Conservation (phyloP, 169 alveolate genomes). For the Toxoplasma gondii region DNA sequence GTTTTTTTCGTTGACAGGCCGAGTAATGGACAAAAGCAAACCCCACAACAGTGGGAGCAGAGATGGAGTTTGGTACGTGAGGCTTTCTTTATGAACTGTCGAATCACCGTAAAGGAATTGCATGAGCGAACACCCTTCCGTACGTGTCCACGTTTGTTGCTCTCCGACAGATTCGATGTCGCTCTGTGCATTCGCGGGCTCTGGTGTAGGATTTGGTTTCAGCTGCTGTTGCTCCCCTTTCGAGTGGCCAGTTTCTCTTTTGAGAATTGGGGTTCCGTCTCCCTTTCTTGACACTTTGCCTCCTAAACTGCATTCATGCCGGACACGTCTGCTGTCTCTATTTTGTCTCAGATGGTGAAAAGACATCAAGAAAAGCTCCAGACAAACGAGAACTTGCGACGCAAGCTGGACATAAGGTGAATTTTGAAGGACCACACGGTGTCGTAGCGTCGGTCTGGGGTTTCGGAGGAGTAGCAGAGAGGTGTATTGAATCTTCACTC, state of each 20-base stretch:
- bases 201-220: too few species aligned
- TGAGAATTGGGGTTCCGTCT: not conserved
- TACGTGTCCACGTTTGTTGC: too few species aligned
- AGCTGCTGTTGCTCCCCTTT: too few species aligned
- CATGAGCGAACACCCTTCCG: too few species aligned
- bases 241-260: not conserved
- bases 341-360: slow-evolving; percentile 27
- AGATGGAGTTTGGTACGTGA: not conserved
- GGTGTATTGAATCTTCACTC: too few species aligned
- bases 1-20: not conserved
- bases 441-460: not conserved
- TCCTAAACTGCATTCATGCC: not conserved
- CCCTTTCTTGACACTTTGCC: not conserved
- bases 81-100: too few species aligned
- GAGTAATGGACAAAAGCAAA: not conserved
- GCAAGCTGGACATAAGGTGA: slow-evolving; percentile 22
- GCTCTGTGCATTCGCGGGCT: too few species aligned
- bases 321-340: not conserved
- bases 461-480: too few species aligned
- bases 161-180: too few species aligned
- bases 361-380: slow-evolving; percentile 1
- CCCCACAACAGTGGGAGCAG: slow-evolving; percentile 37
- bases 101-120: too few species aligned
- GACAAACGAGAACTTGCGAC: not conserved
- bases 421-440: not conserved